Evolutionary conservation across 345 rosid genomes (phyloP).

Genomic region (Aegle marmelos): DNA sequence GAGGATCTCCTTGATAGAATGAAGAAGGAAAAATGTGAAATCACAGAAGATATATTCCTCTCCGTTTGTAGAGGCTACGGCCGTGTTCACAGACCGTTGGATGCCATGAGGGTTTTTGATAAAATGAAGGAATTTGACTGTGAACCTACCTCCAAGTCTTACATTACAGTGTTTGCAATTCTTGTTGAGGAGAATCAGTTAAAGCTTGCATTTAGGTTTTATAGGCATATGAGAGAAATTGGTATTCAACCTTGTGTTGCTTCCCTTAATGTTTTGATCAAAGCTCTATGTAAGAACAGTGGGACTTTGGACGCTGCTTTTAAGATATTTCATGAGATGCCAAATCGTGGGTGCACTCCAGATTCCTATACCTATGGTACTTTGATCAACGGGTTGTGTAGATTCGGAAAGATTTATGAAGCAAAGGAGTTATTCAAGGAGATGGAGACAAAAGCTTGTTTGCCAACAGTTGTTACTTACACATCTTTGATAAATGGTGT

Average conservation of each 20-base stretch:
- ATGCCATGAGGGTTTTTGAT: slow-evolving; percentile 63
- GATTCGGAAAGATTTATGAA: slow-evolving; percentile 54
- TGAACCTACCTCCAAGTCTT: slow-evolving; percentile 52
- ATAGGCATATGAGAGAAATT: slow-evolving; percentile 60
- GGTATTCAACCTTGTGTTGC: slow-evolving; percentile 58
- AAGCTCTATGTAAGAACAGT: slow-evolving; percentile 72
- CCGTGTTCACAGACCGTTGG: slow-evolving; percentile 69
- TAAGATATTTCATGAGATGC: slow-evolving; percentile 78
- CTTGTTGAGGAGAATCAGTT: slow-evolving; percentile 81
- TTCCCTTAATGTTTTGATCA: slow-evolving; percentile 81
- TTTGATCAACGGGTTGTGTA: slow-evolving; percentile 78
- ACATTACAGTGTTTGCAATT: slow-evolving; percentile 57
- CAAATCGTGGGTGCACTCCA: slow-evolving; percentile 57
- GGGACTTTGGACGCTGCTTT: slow-evolving; percentile 67
- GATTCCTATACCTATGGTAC: slow-evolving; percentile 93
- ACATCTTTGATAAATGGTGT: slow-evolving; percentile 70
- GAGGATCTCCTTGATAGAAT: slow-evolving; percentile 70
- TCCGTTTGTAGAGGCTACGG: slow-evolving; percentile 75
- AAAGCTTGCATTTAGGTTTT: slow-evolving; percentile 61
- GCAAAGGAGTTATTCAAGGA: slow-evolving; percentile 69
- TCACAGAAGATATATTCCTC: slow-evolving; percentile 59
- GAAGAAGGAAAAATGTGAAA: slow-evolving; percentile 56
- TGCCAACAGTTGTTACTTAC: slow-evolving; percentile 81
- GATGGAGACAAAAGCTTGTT: slow-evolving; percentile 71
- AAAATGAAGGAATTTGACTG: slow-evolving; percentile 67